Evolutionary conservation across 139 green algal species (phyloP), one percentile per base, ranked within the genome.

Genomic region (Closterium sp.): DNA sequence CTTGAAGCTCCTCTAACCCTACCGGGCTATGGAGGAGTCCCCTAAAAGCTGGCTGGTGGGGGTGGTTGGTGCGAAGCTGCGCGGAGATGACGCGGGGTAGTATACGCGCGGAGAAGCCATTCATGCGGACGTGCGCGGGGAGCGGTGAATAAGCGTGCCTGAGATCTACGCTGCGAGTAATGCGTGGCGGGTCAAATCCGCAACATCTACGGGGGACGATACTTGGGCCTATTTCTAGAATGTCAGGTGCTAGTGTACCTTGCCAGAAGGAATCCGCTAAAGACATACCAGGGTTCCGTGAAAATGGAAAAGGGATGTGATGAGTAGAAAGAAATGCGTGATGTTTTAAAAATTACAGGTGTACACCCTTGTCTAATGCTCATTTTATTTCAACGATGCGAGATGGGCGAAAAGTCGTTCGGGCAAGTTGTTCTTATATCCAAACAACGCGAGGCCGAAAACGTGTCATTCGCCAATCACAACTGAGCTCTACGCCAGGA

Each of bases 1-100:
- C 96, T 9, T 96, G 92, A 27, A 94, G 84, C 28, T 90, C 92
- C 27, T 94, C 92, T 73, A 73, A 73, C 50, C 50, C 50, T 27
- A 73, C 50, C 17, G 50, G 50, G 13, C 2, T 22, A 73, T 27
- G 50, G 17, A 73, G 50, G 50, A 24, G 2, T 73, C 50, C 50
- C 50, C 50, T 73, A 73, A 10, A 73, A 73, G 50, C 17, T 73
- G 50, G 50, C 50, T 73, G 4, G 50, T 73, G 50, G 50, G 50
- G 9, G 50, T 73, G 13, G 50, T 73, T 21, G 50, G 50, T 11
- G 50, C 50, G 50, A 73, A 73, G 50, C 50, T 73, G 13, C 50
- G 50, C 50, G 50, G 50, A 73, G 50, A 73, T 27, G 50, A 21
- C 0, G 50, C 50, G 50, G 50, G 50, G 50, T 24, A 73, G 50